A percentile compares a stretch with the other conserved stretches of the same genome.
Evolutionary conservation across 2,329 filamentous ascomycete genomes (phyloP).

Genomic region (Ophiostoma piceae): DNA sequence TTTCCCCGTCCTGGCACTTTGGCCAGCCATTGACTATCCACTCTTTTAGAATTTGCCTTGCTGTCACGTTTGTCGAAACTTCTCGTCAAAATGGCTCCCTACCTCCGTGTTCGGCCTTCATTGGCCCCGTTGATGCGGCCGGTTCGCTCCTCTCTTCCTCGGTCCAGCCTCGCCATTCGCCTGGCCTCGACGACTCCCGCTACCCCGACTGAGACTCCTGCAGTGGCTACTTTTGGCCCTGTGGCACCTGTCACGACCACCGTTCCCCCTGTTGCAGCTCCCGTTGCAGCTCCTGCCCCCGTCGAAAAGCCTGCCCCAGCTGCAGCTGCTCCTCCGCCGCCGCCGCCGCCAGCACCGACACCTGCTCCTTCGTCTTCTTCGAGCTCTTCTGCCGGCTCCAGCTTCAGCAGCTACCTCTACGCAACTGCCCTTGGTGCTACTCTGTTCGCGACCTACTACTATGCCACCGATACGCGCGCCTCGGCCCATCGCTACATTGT

Average conservation of each 20-base stretch:
- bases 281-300: not conserved
- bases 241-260: not conserved
- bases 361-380: conserved; percentile 5
- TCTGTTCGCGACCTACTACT: conserved; percentile 54
- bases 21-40: conserved; percentile 22
- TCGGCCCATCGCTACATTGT: conserved; percentile 63
- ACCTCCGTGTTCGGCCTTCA: conserved; percentile 30
- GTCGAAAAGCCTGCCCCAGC: not conserved
- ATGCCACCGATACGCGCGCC: conserved; percentile 68
- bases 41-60: too few species aligned
- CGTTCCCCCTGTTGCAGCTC: not conserved
- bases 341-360: conserved; percentile 1
- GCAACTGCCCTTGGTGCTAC: conserved; percentile 40
- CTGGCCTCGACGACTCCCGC: conserved; percentile 6
- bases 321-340: not conserved
- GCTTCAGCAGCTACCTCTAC: conserved; percentile 39
- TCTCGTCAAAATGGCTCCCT: conserved; percentile 33
- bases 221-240: conserved; percentile 4
- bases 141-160: conserved; percentile 3
- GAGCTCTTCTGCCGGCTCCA: conserved; percentile 23
- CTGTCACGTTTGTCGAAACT: not conserved
- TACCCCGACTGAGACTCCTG: not conserved
- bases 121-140: conserved; percentile 22
- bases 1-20: not conserved
- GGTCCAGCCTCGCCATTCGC: not conserved